Base-by-base conservation (phyloP, 116 monocot species). In the Cymodocea nodosa region DNA sequence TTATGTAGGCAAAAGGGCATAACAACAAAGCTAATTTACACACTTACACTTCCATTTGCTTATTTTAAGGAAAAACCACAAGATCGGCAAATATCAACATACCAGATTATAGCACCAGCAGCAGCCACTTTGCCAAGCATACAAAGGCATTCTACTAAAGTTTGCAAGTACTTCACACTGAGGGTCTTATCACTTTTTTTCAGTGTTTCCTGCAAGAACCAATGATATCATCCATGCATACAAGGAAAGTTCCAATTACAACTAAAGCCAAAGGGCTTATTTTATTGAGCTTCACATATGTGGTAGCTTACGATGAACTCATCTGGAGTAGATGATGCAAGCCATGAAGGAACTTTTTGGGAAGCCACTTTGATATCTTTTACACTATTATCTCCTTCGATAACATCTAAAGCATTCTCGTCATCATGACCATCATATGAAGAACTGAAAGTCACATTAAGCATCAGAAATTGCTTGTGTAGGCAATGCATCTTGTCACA, bases 71-170 rank as follows among this genome's bases (percentile, higher is more conserved):
- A 52, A 5, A 30, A 24, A 7, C 20, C 3, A 15, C 34, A 54
- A 35, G 50, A 15, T 52, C 16, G 7, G 35, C n/a, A 51, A 34
- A 22, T 44, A 39, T 39, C 59, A 51, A 6, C 50, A 58, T 81
- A 95, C 95, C 90, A 87, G 79, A 97, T 85, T 68, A 90, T 83
- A 39, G 85, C 97, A 80, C 97, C 97, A 62, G 85, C 97, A 73
- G 97, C 97, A 72, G 97, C 97, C 78, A 97, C 87, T 82, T 97
- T 97, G 36, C 91, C 97, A 84, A 97, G 90, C 85, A 97, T 85
- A 70, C 74, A 88, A 54, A 97, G 91, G 75, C 97, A 97, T 65
- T 97, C 91, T 37, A 97, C 91, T 72, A 97, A 73, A 51, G 91
- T 88, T 70, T 57, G 83, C 51, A 97, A 76, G 76, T 97, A 97